Evolutionary conservation across 345 rosid genomes (phyloP).

Genomic region (Boechera stricta): DNA sequence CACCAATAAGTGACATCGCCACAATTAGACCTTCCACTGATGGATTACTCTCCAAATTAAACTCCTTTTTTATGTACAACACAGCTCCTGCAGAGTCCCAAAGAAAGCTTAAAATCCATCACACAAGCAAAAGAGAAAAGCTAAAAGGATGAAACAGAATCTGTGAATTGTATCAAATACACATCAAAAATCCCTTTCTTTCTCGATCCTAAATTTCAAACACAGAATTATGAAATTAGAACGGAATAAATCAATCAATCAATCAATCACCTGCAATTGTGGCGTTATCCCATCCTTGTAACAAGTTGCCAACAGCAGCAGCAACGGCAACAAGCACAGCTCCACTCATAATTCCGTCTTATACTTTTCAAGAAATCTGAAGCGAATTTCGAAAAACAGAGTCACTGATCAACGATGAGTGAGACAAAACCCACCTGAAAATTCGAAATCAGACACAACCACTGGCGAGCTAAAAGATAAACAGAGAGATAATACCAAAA

Average conservation of each 20-base stretch:
- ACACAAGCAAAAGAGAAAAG: conserved; percentile 31
- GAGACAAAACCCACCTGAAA: conserved; percentile 46
- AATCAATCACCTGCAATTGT: conserved; percentile 81
- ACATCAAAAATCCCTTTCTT: conserved; percentile 13
- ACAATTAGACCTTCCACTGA: conserved; percentile 86
- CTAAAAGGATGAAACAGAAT: conserved; percentile 6
- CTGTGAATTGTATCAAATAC: conserved; percentile 12
- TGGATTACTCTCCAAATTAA: conserved; percentile 70
- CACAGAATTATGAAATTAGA: background rate
- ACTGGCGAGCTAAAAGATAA: conserved; percentile 20
- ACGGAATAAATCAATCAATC: background rate
- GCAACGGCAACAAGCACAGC: conserved; percentile 89
- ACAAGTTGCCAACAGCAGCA: conserved; percentile 89
- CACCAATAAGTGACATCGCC: conserved; percentile 96
- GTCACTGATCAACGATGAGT: conserved; percentile 23
- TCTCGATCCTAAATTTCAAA: background rate
- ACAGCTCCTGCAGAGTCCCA: conserved; percentile 73
- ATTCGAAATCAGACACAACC: conserved; percentile 38
- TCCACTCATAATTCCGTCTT: conserved; percentile 68
- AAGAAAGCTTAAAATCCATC: background rate
- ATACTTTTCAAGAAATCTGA: conserved; percentile 36
- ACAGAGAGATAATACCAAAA: conserved; percentile 34
- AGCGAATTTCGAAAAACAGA: conserved; percentile 34
- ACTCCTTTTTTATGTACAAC: conserved; percentile 86
- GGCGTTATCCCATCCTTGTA: conserved; percentile 99